phyloP scores from a whole-genome alignment of 192 early-diverging fungal genomes.

The Mortierella antarctica region DNA sequence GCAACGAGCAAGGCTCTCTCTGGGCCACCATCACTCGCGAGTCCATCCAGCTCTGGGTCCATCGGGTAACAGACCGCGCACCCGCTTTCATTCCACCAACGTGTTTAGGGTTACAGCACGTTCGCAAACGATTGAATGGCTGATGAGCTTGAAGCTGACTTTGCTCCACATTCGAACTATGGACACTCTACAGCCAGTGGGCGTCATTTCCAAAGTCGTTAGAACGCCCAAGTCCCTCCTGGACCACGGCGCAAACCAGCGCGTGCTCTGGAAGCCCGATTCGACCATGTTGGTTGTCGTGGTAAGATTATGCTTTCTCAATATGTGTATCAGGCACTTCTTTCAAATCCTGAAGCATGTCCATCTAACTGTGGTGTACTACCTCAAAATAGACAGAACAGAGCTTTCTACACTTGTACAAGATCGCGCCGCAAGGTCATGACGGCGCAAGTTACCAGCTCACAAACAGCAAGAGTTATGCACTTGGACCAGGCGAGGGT shows the following conservation, averaged over 20 bases:
- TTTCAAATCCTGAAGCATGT: background rate
- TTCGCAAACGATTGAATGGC: too few relatives aligned
- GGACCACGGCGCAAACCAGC: conserved; percentile 80
- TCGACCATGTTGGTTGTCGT: conserved; percentile 70
- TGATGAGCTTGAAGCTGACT: background rate
- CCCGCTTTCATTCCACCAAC: background rate
- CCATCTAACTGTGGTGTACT: background rate
- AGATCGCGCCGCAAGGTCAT: conserved; percentile 62
- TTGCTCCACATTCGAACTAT: background rate
- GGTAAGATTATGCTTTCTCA: conserved; percentile 51
- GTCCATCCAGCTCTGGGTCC: conserved; percentile 73
- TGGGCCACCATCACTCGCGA: conserved; percentile 72
- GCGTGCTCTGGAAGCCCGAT: conserved; percentile 82
- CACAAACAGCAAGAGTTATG: conserved; percentile 66
- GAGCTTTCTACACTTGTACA: conserved; percentile 80
- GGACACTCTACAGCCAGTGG: conserved; percentile 64
- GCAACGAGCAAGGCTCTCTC: conserved; percentile 60
- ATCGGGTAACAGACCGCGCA: conserved; percentile 58
- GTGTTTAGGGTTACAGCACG: background rate
- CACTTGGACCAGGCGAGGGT: conserved; percentile 76
- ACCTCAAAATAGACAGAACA: conserved; percentile 63
- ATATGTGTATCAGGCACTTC: background rate
- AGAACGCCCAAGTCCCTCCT: conserved; percentile 70
- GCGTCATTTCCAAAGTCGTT: conserved; percentile 70
- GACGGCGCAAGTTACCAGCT: conserved; percentile 70